These are phyloP conservation scores for Beverwykella pulmonaria DNA, from an alignment of 495 filamentous ascomycete genomes.

Conservation along the genomic window DNA sequence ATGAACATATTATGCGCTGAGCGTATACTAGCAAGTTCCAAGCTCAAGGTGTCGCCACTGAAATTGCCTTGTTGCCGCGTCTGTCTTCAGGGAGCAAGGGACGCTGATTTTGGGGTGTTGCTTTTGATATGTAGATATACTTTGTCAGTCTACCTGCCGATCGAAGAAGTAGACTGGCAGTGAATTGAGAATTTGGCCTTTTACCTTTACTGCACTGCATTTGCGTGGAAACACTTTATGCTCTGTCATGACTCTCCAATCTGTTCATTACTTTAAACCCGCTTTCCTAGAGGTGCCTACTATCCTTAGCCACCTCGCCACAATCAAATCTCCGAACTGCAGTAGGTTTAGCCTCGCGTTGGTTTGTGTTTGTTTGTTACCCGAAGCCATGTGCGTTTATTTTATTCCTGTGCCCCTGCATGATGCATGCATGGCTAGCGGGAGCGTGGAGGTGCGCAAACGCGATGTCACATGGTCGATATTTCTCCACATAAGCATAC, in stretches of 20 bases:
- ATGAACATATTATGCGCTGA: slow-evolving; percentile 7
- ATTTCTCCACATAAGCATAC: no score
- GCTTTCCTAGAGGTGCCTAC: no score
- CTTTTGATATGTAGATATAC: slow-evolving; percentile 2
- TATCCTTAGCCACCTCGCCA: neutral
- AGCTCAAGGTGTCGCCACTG: neutral
- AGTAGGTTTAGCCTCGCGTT: neutral
- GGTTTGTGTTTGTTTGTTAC: no score
- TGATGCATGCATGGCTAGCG: neutral
- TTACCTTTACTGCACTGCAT: neutral
- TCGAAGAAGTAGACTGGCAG: neutral
- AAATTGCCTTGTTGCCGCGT: neutral
- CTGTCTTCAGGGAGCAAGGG: neutral
- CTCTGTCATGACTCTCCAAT: no score
- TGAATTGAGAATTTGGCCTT: neutral
- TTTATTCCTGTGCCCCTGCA: neutral
- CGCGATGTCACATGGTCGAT: neutral
- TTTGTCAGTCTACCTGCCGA: neutral
- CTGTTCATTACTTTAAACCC: no score
- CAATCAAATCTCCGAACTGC: neutral
- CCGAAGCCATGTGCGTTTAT: neutral
- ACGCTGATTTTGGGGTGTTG: neutral
- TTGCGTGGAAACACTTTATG: neutral
- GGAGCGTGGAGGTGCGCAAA: neutral
- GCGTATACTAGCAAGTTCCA: neutral